Conservation (phyloP, 495 filamentous ascomycete species). For the Aspergillus ostianus region DNA sequence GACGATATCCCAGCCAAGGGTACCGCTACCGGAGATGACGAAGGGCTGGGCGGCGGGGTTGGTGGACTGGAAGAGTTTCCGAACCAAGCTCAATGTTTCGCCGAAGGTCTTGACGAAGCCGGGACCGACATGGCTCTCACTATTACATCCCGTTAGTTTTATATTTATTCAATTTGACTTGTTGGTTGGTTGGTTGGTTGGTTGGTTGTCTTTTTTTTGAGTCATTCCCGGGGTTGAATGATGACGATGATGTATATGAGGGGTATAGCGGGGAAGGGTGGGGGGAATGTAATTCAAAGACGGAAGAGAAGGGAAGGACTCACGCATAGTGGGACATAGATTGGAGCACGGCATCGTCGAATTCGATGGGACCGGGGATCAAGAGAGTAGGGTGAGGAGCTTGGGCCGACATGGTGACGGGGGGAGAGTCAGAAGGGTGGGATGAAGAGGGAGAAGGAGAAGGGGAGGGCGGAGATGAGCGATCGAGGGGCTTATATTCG, state of each 20-base stretch:
- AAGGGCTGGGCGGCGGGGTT: conserved; percentile 83
- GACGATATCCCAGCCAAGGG: conserved; percentile 94
- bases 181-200: too few species aligned
- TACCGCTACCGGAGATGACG: conserved; percentile 90
- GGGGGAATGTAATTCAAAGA: neutral
- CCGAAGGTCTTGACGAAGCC: conserved; percentile 89
- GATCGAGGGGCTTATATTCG: conserved; percentile 53
- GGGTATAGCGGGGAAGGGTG: neutral
- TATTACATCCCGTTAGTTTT: conserved; percentile 29
- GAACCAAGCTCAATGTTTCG: conserved; percentile 81
- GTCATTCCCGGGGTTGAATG: neutral
- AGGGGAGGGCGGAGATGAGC: conserved; percentile 29
- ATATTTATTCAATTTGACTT: too few species aligned
- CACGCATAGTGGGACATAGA: conserved; percentile 97
- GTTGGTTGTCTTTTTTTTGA: too few species aligned
- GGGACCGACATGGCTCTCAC: conserved; percentile 87
- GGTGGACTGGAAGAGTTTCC: conserved; percentile 89
- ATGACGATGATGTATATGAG: neutral
- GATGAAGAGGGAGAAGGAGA: conserved; percentile 11
- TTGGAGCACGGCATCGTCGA: conserved; percentile 93
- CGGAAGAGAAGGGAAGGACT: conserved; percentile 21
- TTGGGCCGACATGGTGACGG: conserved; percentile 62
- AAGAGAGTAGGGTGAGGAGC: conserved; percentile 46
- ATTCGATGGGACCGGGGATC: conserved; percentile 97
- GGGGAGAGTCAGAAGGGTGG: conserved; percentile 5